These are phyloP conservation scores for Rhizophlyctis rosea DNA, from an alignment of 192 early-diverging fungal genomes.

Conservation along the genomic window DNA sequence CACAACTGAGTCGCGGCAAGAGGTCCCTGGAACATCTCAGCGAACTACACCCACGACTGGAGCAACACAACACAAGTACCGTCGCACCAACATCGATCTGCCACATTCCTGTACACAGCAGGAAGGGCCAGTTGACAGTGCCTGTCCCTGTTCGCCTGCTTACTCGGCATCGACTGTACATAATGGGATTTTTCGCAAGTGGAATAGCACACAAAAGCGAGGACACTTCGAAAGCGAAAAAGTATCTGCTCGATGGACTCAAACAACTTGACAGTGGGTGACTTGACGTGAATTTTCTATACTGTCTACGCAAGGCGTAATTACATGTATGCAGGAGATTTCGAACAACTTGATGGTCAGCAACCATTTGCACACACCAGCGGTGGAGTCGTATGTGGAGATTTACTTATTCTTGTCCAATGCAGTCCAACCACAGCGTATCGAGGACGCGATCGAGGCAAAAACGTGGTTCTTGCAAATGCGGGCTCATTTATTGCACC, in stretches of 20 bases:
- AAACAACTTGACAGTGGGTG: conserved; percentile 20
- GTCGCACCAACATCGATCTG: conserved; percentile 2
- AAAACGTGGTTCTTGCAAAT: conserved; percentile 14
- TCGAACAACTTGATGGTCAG: no score
- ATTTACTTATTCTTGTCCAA: no score
- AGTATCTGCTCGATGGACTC: conserved; percentile 25
- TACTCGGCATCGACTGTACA: conserved; percentile 5
- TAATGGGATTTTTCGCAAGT: conserved; percentile 10
- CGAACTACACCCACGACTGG: conserved; percentile 13
- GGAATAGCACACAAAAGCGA: conserved; percentile 17
- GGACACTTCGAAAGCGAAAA: conserved; percentile 21
- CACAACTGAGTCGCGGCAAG: conserved; percentile 15
- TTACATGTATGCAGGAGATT: no score
- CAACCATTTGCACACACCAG: no score
- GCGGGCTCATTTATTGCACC: conserved; percentile 13
- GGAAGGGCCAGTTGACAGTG: background rate
- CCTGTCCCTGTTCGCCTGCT: conserved; percentile 6
- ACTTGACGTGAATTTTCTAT: no score
- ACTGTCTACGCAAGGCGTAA: no score
- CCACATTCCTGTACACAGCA: background rate
- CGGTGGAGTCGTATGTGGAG: no score
- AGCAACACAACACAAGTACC: background rate
- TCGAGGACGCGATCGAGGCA: background rate
- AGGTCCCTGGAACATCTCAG: conserved; percentile 1
- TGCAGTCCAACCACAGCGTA: no score